Evolutionary conservation across 2,329 filamentous ascomycete species (phyloP).

Genomic region (Botryotinia globosa): DNA sequence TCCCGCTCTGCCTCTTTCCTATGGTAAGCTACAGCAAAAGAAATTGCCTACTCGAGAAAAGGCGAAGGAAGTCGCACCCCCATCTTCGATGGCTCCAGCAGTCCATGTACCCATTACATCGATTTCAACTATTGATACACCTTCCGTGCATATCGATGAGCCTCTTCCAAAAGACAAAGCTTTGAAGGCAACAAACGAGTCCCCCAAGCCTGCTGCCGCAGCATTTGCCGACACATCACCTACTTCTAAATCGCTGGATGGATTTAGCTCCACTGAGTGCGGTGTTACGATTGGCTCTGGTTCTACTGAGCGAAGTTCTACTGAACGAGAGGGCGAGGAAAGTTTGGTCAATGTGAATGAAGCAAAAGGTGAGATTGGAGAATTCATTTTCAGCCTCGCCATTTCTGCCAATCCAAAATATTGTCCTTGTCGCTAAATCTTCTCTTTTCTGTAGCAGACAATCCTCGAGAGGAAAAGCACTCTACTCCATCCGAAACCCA

Average conservation of each 20-base stretch:
- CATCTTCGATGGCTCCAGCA: conserved; percentile 21
- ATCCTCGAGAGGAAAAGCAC: conserved; percentile 26
- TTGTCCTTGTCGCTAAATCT: conserved; percentile 18
- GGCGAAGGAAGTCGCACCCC: conserved; percentile 26
- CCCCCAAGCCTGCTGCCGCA: conserved; percentile 15
- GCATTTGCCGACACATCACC: background rate
- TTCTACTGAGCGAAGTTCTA: conserved; percentile 2
- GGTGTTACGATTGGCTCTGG: background rate
- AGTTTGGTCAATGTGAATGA: conserved; percentile 1
- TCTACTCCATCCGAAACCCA: conserved; percentile 31
- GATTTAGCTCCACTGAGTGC: conserved; percentile 6
- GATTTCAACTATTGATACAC: conserved; percentile 13
- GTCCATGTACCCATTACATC: conserved; percentile 21
- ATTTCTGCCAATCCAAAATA: conserved; percentile 1
- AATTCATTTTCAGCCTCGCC: conserved; percentile 6
- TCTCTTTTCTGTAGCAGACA: conserved; percentile 1
- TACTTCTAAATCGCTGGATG: conserved; percentile 1
- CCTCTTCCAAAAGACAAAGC: conserved; percentile 23
- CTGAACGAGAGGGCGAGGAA: background rate
- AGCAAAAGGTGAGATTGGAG: conserved; percentile 28
- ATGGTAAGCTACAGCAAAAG: conserved; percentile 38
- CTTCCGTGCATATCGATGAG: conserved; percentile 22
- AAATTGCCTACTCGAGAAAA: conserved; percentile 30
- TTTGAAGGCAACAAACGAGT: conserved; percentile 21
- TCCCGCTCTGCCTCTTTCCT: conserved; percentile 38